These are phyloP conservation scores for Fraxinus paxiana DNA, from an alignment of 305 asterid species.

Conservation along the genomic window DNA sequence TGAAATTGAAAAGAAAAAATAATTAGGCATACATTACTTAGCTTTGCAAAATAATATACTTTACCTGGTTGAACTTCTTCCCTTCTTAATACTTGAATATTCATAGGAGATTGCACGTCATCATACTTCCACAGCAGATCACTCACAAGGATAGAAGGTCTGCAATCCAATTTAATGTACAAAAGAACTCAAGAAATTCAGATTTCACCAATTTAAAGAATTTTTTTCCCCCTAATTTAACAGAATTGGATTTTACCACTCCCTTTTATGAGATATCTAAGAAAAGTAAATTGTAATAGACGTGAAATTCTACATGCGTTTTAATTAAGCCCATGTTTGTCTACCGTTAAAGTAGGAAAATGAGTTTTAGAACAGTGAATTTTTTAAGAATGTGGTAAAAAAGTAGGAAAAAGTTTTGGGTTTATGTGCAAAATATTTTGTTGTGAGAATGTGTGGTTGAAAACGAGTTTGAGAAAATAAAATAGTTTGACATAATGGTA, in stretches of 20 bases:
- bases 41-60: constrained; percentile 4
- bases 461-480: too few relatives aligned
- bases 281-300: not conserved
- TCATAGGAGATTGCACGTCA: constrained; percentile 46
- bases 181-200: constrained; percentile 17
- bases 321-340: not conserved
- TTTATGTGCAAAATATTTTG: too few relatives aligned
- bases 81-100: constrained; percentile 45
- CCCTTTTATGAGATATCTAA: not conserved
- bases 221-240: not conserved
- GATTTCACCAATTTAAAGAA: constrained; percentile 1
- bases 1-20: constrained; percentile 15
- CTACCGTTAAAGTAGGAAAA: too few relatives aligned
- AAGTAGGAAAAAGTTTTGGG: too few relatives aligned
- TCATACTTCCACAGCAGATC: constrained; percentile 67
- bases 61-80: constrained; percentile 55
- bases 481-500: too few relatives aligned
- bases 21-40: not conserved
- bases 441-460: too few relatives aligned
- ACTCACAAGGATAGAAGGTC: constrained; percentile 76
- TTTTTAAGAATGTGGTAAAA: too few relatives aligned
- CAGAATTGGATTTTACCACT: not conserved
- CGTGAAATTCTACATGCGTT: not conserved
- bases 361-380: too few relatives aligned
- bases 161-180: constrained; percentile 36